Base-by-base conservation (phyloP, 2,329 filamentous ascomycete species). In the Claviceps maximensis region DNA sequence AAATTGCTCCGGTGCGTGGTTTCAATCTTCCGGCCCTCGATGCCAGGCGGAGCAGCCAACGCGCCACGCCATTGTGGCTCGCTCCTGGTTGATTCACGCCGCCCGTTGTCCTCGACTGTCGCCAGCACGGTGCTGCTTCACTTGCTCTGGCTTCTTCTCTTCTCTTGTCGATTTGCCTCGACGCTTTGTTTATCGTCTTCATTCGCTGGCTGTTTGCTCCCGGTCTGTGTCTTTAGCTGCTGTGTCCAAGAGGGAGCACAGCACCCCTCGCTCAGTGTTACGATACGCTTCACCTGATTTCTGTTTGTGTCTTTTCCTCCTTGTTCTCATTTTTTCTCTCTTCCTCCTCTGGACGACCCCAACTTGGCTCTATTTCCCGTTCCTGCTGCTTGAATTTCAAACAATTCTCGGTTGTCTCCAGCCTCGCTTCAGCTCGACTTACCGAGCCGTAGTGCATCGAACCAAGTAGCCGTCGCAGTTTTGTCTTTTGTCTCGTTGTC, bases 121-220 rank as follows among this genome's bases (percentile, higher is more conserved):
- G 55, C 58, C 56, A 53, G 55, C 58, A 56, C 70, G 69, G 69
- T 72, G 72, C 80, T 79, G 69, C 72, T 72, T 80, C 79, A 77
- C 72, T 83, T 79, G 78, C 73, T 82, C 70, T 74, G 74, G 74
- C 73, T 72, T 70, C 64, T 69, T 70, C 63, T 54, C 56, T 61
- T 61, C 67, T 56, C 60, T 73, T 70, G 65, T 68, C 74, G 59
- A 61, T 58, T 57, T 54, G n/a, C 50, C 50, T 52, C 21, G 5
- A 25, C 25, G 29, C 17, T 17, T 40, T 38, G n/a, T 6, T 45
- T 27, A 33, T 42, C 36, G 9, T 19, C 31, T n/a, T 38, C 5
- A 17, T 45, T 38, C 45, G 38, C 49, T 51, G 15, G 25, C 27
- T 41, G 45, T 36, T 38, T 13, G 17, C 42, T 45, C 25, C n/a